Base-by-base conservation (phyloP, 2,329 filamentous ascomycete genomes). In the Aspergillus japonicus region DNA sequence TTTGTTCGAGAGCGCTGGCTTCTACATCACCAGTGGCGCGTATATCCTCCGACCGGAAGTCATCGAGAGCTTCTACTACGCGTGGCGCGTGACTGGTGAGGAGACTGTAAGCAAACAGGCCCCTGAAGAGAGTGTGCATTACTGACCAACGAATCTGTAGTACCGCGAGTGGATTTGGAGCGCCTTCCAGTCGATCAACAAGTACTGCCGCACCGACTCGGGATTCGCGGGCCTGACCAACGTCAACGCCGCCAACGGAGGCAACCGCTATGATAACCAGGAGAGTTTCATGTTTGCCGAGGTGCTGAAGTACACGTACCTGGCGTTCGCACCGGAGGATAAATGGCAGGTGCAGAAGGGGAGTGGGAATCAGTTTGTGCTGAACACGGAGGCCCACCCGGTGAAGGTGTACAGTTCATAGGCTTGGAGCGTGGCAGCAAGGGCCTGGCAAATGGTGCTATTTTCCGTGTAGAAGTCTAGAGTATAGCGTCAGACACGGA, bases 231-330 rank as follows among this genome's bases (percentile, higher is more conserved):
- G 83, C 31, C 78, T 96, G 57, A 72, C 68, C 0, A 75, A 96
- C 71, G 90, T 96, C 50, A 91, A 89, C 66, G 77, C 75, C 3
- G 67, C 70, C 3, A 81, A 80, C 31, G 90, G 90, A 10, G 89
- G 89, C 1, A 75, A 77, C 0, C 86, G 83, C 60, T 74, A 76
- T 47, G 85, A 96, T 73, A 88, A 89, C 72, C 89, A 94, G 81
- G 91, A 96, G 77, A 93, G 89, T 68, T 96, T 95, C 78, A 88
- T 90, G 80, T 92, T 96, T 73, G 91, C 92, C 0, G 92, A 96
- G 79, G 89, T 92, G 63, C 73, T 96, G 74, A 96, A 96, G 81
- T 96, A 96, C 73, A 80, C 84, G 58, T 96, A 90, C 77, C 73
- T 96, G 67, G 89, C 90, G 60, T 86, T 87, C 70, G 82, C 84